Percentiles rank a stretch among this genome's conserved stretches.
Conservation (phyloP, 352 stramenopile genomes). For the Phytophthora multivora region DNA sequence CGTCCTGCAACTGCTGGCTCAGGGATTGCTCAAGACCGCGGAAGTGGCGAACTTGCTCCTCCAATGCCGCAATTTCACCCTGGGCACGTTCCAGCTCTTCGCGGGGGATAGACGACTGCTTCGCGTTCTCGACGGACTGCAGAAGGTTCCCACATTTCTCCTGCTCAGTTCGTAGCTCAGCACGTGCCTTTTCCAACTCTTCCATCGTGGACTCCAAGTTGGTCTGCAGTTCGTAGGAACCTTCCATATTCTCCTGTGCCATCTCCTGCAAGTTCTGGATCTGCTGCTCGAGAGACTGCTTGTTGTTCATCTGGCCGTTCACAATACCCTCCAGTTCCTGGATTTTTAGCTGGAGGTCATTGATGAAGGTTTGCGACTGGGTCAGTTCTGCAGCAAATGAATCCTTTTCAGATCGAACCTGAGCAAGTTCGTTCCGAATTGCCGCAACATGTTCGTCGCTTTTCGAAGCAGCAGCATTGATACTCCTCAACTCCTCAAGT, state of each 20-base stretch:
- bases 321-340: constrained; percentile 37
- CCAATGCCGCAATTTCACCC: constrained; percentile 42
- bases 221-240: constrained; percentile 56
- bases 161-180: constrained; percentile 34
- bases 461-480: constrained; percentile 42
- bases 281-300: constrained; percentile 56
- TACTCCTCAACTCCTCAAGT: constrained; percentile 36
- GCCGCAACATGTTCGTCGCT: constrained; percentile 35
- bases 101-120: constrained; percentile 31
- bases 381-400: constrained; percentile 23
- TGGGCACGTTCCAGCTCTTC: constrained; percentile 41
- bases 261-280: constrained; percentile 72
- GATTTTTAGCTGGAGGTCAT: constrained; percentile 35
- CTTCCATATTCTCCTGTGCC: constrained; percentile 60
- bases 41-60: constrained; percentile 43
- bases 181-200: constrained; percentile 40
- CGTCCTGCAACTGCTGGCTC: constrained; percentile 40
- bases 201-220: constrained; percentile 62
- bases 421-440: constrained; percentile 34
- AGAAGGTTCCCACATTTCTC: constrained; percentile 32
- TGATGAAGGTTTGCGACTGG: constrained; percentile 18
- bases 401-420: constrained; percentile 31
- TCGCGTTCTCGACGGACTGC: constrained; percentile 20
- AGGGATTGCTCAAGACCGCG: constrained; percentile 44
- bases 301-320: constrained; percentile 34